Evolutionary conservation across 2,329 filamentous ascomycete genomes (phyloP).

Genomic region (Magnaporthiopsis incrustans): DNA sequence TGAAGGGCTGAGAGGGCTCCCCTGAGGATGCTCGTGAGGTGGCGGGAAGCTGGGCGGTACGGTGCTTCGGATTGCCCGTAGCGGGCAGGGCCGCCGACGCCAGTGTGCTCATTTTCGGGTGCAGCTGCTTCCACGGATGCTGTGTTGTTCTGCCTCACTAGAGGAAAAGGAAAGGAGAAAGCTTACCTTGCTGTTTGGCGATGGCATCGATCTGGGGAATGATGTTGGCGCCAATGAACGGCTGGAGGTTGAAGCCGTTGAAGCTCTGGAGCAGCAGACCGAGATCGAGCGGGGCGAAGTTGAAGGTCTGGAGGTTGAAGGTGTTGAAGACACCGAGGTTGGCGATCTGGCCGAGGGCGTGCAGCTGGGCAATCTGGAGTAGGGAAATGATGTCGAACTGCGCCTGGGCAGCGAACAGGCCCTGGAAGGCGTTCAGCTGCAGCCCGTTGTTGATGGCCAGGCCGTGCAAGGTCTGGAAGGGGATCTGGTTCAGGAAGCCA

Average conservation of each 20-base stretch:
- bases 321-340: conserved; percentile 18
- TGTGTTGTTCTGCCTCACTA: not conserved
- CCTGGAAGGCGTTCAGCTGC: conserved; percentile 33
- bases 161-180: not conserved
- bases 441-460: conserved; percentile 36
- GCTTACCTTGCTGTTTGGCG: conserved; percentile 9
- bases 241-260: conserved; percentile 19
- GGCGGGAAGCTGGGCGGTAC: not conserved
- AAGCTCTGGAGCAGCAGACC: conserved; percentile 18
- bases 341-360: conserved; percentile 20
- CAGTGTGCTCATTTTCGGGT: not conserved
- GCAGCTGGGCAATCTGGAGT: conserved; percentile 16
- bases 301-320: conserved; percentile 20
- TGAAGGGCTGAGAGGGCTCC: not conserved
- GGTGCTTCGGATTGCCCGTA: not conserved
- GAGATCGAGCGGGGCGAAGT: conserved; percentile 16
- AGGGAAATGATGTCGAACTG: conserved; percentile 12
- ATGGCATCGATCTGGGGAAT: conserved; percentile 17
- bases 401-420: conserved; percentile 21
- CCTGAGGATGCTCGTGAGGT: not conserved
- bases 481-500: conserved; percentile 36
- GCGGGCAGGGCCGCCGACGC: not conserved
- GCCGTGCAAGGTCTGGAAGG: conserved; percentile 33
- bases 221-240: conserved; percentile 15
- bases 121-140: not conserved